These are phyloP conservation scores for Leishmania martiniquensis DNA, from an alignment of 208 protist species.

Conservation along the genomic window DNA sequence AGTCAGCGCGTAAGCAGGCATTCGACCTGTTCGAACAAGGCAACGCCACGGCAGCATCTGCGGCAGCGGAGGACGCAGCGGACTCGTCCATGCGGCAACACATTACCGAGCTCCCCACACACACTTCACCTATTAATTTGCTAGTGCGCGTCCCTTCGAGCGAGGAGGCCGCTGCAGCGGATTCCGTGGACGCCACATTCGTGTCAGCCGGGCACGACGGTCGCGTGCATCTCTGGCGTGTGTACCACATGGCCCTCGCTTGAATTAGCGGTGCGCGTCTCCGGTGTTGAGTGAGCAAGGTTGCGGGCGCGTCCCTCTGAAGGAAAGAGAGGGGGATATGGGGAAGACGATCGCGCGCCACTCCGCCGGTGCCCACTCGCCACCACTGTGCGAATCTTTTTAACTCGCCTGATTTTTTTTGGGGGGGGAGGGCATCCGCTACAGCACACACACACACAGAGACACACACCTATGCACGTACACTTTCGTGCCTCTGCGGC, in stretches of 20 bases:
- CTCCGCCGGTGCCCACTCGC: not conserved
- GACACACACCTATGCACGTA: too few species aligned
- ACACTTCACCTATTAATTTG: slow-evolving; percentile 8
- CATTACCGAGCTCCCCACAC: not conserved
- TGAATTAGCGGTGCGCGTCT: not conserved
- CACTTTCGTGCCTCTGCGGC: not conserved
- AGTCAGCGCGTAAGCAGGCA: slow-evolving; percentile 5
- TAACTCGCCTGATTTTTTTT: too few species aligned
- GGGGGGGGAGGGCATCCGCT: not conserved
- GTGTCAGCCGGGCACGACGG: slow-evolving; percentile 11
- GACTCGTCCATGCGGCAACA: not conserved
- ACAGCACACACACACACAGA: too few species aligned
- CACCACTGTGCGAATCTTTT: not conserved
- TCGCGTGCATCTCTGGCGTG: slow-evolving; percentile 27
- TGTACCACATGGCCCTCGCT: not conserved
- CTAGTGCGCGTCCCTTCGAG: slow-evolving; percentile 5
- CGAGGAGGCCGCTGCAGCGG: not conserved
- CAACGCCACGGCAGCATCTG: not conserved
- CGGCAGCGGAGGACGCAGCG: not conserved
- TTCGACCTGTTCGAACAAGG: slow-evolving; percentile 11
- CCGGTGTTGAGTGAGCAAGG: not conserved
- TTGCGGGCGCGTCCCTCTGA: not conserved
- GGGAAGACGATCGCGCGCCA: not conserved
- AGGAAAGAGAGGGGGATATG: not conserved
- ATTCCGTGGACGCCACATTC: not conserved